phyloP scores from a whole-genome alignment of 192 early-diverging fungal genomes.

The Radiomyces spectabilis region DNA sequence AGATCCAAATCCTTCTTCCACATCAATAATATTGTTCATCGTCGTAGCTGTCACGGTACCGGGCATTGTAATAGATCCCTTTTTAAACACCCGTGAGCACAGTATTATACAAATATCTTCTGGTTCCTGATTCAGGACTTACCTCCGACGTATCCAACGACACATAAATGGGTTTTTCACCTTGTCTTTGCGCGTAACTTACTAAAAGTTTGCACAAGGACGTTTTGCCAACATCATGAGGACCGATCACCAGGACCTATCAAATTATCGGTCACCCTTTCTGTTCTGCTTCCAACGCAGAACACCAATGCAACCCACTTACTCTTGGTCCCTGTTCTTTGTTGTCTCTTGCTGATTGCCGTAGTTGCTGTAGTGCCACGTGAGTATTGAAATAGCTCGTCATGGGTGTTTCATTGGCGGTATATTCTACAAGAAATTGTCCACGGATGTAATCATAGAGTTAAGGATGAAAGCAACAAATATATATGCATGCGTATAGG shows the following conservation, averaged over 20 bases:
- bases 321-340: conserved; percentile 42
- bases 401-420: conserved; percentile 97
- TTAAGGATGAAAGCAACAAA: conserved; percentile 7
- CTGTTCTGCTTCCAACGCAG: background rate
- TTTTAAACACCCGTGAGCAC: background rate
- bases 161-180: conserved; percentile 70
- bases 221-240: conserved; percentile 90
- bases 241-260: conserved; percentile 83
- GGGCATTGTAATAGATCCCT: conserved; percentile 80
- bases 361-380: conserved; percentile 73
- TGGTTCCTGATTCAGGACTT: background rate
- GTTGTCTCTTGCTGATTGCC: conserved; percentile 38
- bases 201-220: conserved; percentile 75
- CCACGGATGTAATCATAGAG: conserved; percentile 33
- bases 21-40: conserved; percentile 70
- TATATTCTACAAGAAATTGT: conserved; percentile 70
- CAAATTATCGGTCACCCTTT: background rate
- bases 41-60: conserved; percentile 77
- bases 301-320: no score
- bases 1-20: conserved; percentile 76
- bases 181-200: conserved; percentile 80
- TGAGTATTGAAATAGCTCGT: conserved; percentile 81
- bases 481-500: conserved; percentile 1
- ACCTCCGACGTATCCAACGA: conserved; percentile 81
- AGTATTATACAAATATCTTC: background rate